These are phyloP conservation scores for Colletotrichum destructivum DNA, from an alignment of 2,329 filamentous ascomycete genomes.

Conservation along the genomic window DNA sequence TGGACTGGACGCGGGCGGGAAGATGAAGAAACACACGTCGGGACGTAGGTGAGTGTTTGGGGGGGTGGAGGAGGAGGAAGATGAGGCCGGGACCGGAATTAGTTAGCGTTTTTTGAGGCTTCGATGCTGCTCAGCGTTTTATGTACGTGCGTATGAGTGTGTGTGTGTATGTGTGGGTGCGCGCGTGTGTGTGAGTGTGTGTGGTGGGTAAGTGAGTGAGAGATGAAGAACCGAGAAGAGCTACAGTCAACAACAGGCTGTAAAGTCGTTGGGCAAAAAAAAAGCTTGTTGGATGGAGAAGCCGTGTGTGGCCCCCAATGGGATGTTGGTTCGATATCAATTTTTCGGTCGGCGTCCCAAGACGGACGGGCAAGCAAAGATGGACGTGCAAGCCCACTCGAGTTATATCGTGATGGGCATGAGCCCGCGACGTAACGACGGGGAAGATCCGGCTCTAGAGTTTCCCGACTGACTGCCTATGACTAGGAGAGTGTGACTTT, in stretches of 20 bases:
- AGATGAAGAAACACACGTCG: not conserved
- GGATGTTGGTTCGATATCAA: not conserved
- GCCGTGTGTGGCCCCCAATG: not conserved
- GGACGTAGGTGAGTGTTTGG: no score
- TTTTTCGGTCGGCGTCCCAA: not conserved
- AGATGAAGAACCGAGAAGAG: no score
- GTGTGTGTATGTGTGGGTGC: not conserved
- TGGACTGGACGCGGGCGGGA: not conserved
- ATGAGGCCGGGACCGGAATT: conserved; percentile 4
- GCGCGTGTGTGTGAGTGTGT: no score
- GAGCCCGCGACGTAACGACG: not conserved
- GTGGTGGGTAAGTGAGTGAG: no score
- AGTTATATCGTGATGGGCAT: conserved; percentile 22
- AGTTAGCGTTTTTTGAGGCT: conserved; percentile 1
- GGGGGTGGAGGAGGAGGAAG: not conserved
- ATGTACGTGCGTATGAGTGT: not conserved
- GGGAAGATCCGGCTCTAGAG: conserved; percentile 14
- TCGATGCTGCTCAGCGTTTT: not conserved
- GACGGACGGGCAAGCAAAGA: not conserved
- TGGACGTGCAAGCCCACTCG: conserved; percentile 12
- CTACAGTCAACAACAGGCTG: no score
- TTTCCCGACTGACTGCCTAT: not conserved
- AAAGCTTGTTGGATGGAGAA: not conserved
- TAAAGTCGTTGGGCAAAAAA: not conserved
- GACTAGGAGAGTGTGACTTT: not conserved